phyloP scores from a whole-genome alignment of 1,284 basidiomycete species.

The Neotropicomus parvogracilis region DNA sequence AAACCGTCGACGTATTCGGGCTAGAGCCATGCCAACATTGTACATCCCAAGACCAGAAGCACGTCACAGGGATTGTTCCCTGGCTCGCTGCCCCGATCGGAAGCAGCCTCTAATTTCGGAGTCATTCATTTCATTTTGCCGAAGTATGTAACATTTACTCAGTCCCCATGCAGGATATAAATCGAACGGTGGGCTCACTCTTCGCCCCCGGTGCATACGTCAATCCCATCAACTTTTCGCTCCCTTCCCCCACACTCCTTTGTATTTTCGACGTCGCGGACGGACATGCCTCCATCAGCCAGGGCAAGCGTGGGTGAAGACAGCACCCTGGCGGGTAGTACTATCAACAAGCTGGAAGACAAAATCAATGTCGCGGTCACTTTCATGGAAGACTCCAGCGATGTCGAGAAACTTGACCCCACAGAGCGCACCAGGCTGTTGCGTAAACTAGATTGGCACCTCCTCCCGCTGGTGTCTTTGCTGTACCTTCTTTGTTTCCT shows the following conservation, averaged over 20 bases:
- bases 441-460: conserved; percentile 48
- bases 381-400: neutral
- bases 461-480: conserved; percentile 50
- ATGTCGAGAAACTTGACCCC: neutral
- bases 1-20: too few species aligned
- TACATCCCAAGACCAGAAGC: neutral
- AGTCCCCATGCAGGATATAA: conserved; percentile 1
- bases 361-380: neutral
- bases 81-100: too few species aligned
- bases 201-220: neutral
- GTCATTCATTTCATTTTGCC: neutral
- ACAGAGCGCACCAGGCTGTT: conserved; percentile 28
- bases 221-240: neutral
- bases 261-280: neutral
- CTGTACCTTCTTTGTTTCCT: conserved; percentile 60
- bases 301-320: conserved; percentile 13
- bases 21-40: neutral
- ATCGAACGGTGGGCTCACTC: neutral
- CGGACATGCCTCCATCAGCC: conserved; percentile 12
- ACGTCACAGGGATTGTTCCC: too few species aligned
- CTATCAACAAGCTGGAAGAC: conserved; percentile 1
- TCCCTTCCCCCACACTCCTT: conserved; percentile 6
- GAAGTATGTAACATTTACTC: neutral
- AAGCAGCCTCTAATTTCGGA: too few species aligned
- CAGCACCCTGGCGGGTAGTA: neutral